Evolutionary conservation across 805 yeast genomes (phyloP).

Genomic region (Teunomyces aglyptinius): DNA sequence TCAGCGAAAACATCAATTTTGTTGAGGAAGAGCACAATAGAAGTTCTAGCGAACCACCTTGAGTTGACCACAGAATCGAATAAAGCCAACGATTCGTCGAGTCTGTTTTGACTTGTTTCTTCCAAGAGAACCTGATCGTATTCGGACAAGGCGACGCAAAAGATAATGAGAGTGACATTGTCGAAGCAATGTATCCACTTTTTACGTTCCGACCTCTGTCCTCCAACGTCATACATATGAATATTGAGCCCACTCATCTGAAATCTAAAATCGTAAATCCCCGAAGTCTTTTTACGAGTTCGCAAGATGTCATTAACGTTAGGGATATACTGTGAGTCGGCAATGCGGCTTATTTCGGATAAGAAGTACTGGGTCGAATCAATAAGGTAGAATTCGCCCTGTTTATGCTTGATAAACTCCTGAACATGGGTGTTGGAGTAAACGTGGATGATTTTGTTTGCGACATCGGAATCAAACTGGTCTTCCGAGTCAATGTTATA

Average conservation of each 20-base stretch:
- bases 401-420: conserved; percentile 54
- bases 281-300: conserved; percentile 89
- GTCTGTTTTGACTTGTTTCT: conserved; percentile 25
- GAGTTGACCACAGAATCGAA: conserved; percentile 91
- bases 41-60: conserved; percentile 86
- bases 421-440: conserved; percentile 60
- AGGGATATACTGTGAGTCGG: conserved; percentile 63
- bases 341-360: conserved; percentile 61
- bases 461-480: conserved; percentile 49
- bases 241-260: conserved; percentile 57
- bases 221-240: conserved; percentile 79
- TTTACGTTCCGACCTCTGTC: conserved; percentile 92
- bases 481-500: conserved; percentile 53
- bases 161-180: conserved; percentile 83
- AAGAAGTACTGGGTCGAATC: conserved; percentile 84
- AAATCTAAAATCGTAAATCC: conserved; percentile 81
- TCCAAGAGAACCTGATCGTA: conserved; percentile 82
- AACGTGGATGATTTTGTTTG: conserved; percentile 47
- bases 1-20: conserved; percentile 89
- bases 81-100: conserved; percentile 58
- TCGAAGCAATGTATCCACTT: conserved; percentile 98
- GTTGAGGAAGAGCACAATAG: conserved; percentile 82
- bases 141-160: conserved; percentile 88
- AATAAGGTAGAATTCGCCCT: conserved; percentile 74
- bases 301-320: conserved; percentile 74